These are phyloP conservation scores for Pleoardoris graminearum DNA, from an alignment of 2,329 filamentous ascomycete genomes.

Conservation along the genomic window DNA sequence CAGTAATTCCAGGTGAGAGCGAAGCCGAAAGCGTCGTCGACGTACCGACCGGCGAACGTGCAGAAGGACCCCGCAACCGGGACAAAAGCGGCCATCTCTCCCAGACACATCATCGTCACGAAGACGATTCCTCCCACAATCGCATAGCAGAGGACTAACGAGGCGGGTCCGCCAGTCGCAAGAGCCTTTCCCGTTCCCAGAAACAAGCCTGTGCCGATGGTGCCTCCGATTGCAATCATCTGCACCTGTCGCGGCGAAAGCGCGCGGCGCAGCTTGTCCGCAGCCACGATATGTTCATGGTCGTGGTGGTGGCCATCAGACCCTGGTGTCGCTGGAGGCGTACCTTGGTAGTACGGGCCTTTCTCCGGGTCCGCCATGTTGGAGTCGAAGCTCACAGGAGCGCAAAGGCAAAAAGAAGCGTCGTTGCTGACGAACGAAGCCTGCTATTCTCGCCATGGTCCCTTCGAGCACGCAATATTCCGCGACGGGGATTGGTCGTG, in stretches of 20 bases:
- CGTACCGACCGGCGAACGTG: slow-evolving; percentile 44
- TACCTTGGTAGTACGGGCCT: slow-evolving; percentile 6
- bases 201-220: slow-evolving; percentile 64
- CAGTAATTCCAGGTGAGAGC: slow-evolving; percentile 39
- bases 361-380: slow-evolving; percentile 8
- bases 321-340: neutral
- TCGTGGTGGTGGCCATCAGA: slow-evolving; percentile 4
- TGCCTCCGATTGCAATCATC: slow-evolving; percentile 65
- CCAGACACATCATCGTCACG: slow-evolving; percentile 42
- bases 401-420: neutral
- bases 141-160: slow-evolving; percentile 44
- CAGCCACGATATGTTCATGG: slow-evolving; percentile 21
- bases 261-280: slow-evolving; percentile 30
- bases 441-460: neutral
- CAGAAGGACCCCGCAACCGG: slow-evolving; percentile 40
- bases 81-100: slow-evolving; percentile 45
- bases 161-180: slow-evolving; percentile 48
- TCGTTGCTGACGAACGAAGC: slow-evolving; percentile 3
- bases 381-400: neutral
- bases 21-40: slow-evolving; percentile 64
- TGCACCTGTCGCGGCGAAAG: slow-evolving; percentile 56
- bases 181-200: slow-evolving; percentile 61
- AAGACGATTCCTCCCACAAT: slow-evolving; percentile 38
- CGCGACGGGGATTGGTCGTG: slow-evolving; percentile 4
- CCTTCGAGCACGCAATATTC: slow-evolving; percentile 10